Conservation (phyloP, 1,284 basidiomycete genomes). For the Marasmius oreades region DNA sequence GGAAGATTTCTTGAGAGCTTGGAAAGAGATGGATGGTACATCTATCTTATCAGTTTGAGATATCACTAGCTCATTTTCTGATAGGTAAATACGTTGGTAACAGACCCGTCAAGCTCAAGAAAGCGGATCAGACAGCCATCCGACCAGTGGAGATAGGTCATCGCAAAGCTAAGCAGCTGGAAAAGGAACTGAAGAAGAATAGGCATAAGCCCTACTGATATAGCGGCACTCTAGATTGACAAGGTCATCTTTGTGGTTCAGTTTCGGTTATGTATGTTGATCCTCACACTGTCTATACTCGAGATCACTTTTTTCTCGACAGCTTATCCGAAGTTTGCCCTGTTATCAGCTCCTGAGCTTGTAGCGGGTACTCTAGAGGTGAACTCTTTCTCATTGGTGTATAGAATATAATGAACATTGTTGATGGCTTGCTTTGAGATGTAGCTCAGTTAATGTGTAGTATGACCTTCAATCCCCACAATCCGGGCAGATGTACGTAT, state of each 20-base stretch:
- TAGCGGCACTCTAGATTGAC: neutral
- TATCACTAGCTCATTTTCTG: conserved; percentile 7
- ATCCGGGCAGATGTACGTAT: conserved; percentile 8
- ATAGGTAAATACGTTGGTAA: conserved; percentile 96
- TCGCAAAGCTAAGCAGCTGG: conserved; percentile 79
- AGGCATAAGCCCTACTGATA: conserved; percentile 67
- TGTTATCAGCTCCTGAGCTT: too few relatives aligned
- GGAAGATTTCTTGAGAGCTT: conserved; percentile 96
- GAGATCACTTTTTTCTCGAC: neutral
- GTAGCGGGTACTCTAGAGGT: neutral
- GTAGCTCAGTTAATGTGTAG: neutral
- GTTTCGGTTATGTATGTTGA: neutral
- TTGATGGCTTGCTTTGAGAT: neutral
- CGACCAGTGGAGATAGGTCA: conserved; percentile 92
- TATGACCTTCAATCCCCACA: conserved; percentile 8
- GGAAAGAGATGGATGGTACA: conserved; percentile 99
- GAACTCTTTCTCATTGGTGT: neutral
- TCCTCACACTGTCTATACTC: neutral
- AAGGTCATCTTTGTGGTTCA: neutral
- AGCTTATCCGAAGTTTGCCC: neutral
- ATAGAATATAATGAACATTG: neutral
- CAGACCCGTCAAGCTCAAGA: conserved; percentile 88
- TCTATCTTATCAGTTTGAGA: conserved; percentile 6
- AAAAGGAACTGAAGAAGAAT: conserved; percentile 81
- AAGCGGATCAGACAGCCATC: conserved; percentile 79